phyloP scores from a whole-genome alignment of 2,329 filamentous ascomycete genomes.

The Coniella lustricola region DNA sequence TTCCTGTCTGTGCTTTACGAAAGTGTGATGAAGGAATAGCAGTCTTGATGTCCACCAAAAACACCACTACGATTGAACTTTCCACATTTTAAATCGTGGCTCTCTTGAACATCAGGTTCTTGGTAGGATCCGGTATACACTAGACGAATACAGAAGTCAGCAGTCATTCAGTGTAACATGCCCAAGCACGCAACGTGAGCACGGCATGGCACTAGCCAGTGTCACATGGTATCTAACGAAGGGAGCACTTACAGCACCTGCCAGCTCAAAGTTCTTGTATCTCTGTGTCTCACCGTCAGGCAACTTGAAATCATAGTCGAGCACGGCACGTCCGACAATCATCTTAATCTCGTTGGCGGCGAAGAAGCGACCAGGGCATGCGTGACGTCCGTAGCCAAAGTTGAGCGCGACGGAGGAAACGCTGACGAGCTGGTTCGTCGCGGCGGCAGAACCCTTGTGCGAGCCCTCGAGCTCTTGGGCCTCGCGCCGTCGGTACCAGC shows the following conservation, averaged over 20 bases:
- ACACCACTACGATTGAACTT: too few species aligned
- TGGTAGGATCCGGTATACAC: constrained; percentile 20
- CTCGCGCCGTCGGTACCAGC: constrained; percentile 31
- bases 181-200: not conserved
- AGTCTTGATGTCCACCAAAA: too few species aligned
- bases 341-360: constrained; percentile 32
- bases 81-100: constrained; percentile 5
- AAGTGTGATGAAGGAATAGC: too few species aligned
- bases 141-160: not conserved
- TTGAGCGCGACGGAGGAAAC: constrained; percentile 26
- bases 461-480: constrained; percentile 20
- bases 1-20: too few species aligned
- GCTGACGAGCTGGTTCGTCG: constrained; percentile 33
- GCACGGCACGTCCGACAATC: constrained; percentile 24
- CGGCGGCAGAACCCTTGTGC: constrained; percentile 23
- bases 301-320: constrained; percentile 25
- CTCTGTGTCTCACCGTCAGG: constrained; percentile 20
- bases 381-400: constrained; percentile 35
- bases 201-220: too few species aligned
- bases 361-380: constrained; percentile 33
- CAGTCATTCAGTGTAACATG: not conserved
- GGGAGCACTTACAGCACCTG: constrained; percentile 10
- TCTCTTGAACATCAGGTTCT: constrained; percentile 21
- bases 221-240: constrained; percentile 7
- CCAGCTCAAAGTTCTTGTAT: constrained; percentile 22